Percentiles rank a stretch among this genome's conserved stretches.
These are phyloP conservation scores for Kwoniella bestiolae DNA, from an alignment of 768 basidiomycete genomes.

Conservation along the genomic window DNA sequence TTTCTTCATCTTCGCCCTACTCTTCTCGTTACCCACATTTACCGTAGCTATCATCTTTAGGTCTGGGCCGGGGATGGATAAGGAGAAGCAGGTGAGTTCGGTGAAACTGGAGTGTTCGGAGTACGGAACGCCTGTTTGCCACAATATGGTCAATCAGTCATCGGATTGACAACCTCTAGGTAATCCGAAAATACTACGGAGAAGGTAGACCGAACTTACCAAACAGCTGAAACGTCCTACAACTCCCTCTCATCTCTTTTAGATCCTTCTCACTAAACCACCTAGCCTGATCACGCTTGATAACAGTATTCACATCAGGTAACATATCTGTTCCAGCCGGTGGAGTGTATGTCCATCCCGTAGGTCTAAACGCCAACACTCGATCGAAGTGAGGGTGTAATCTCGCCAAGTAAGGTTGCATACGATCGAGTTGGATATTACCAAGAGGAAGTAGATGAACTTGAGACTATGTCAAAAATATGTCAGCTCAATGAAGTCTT, in stretches of 20 bases:
- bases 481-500: no score
- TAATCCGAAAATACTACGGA: neutral
- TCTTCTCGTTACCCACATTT: conserved; percentile 58
- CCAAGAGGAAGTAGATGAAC: conserved; percentile 84
- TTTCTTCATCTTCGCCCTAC: conserved; percentile 80
- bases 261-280: conserved; percentile 74
- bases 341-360: conserved; percentile 88
- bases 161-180: conserved; percentile 4
- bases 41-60: conserved; percentile 89
- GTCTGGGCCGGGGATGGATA: conserved; percentile 75
- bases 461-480: conserved; percentile 57
- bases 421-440: conserved; percentile 73
- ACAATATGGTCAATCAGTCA: neutral
- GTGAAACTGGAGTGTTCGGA: conserved; percentile 97
- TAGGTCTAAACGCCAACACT: conserved; percentile 84
- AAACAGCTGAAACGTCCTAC: conserved; percentile 70
- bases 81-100: conserved; percentile 91
- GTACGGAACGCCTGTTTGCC: conserved; percentile 66
- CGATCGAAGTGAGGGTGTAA: conserved; percentile 73
- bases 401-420: conserved; percentile 75
- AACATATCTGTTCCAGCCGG: conserved; percentile 68
- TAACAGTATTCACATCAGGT: conserved; percentile 70
- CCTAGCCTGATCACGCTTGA: conserved; percentile 69
- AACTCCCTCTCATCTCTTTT: conserved; percentile 72
- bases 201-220: conserved; percentile 63